Conservation (phyloP, 257 asterid species). For the Penstemon davidsonii region DNA sequence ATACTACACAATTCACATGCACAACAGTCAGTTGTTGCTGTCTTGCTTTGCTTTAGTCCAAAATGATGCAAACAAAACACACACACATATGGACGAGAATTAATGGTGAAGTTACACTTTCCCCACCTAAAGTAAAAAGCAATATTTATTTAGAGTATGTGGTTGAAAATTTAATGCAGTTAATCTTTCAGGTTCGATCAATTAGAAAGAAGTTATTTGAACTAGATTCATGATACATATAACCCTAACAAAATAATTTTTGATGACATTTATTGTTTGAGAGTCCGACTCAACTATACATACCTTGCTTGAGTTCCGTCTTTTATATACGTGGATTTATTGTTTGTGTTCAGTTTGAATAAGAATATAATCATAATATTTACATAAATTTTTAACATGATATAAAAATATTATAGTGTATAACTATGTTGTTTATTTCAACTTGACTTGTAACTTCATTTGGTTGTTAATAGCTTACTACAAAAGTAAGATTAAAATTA, state of each 20-base stretch:
- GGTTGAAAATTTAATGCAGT: neutral
- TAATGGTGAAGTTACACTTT: conserved; percentile 10
- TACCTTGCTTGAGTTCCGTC: no score
- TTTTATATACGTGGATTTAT: no score
- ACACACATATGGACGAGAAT: neutral
- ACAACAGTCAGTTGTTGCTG: conserved; percentile 13
- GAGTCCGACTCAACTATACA: no score
- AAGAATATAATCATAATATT: no score
- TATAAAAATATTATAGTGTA: no score
- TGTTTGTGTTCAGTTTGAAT: no score
- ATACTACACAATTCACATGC: conserved; percentile 30
- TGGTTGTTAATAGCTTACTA: no score
- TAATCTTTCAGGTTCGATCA: neutral
- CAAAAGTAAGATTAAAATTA: no score
- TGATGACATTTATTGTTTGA: no score
- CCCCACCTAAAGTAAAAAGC: neutral
- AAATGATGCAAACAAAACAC: neutral
- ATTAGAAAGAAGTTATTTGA: neutral
- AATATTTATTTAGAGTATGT: neutral
- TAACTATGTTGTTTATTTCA: no score
- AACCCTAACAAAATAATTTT: neutral
- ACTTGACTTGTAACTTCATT: no score
- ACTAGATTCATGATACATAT: neutral
- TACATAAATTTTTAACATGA: no score
- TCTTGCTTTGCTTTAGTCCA: conserved; percentile 1